Evolutionary conservation across 805 yeast genomes (phyloP).

Genomic region (Yarrowia sp.): DNA sequence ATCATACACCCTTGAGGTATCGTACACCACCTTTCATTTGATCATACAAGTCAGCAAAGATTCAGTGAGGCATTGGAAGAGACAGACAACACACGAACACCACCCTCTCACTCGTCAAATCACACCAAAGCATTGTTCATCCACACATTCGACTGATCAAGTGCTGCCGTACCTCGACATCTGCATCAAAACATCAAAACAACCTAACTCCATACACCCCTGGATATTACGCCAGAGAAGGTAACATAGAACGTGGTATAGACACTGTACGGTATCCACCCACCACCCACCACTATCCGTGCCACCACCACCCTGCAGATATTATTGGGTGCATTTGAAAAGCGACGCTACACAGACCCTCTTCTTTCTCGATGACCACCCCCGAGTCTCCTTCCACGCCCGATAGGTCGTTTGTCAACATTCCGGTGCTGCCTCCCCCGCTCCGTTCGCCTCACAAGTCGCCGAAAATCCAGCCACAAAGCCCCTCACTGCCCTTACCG

Average conservation of each 20-base stretch:
- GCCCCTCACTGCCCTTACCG: slow-evolving; percentile 1
- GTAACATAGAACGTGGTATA: too few relatives aligned
- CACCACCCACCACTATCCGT: too few relatives aligned
- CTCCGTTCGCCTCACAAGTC: neutral
- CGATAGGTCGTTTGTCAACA: slow-evolving; percentile 26
- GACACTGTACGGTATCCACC: too few relatives aligned
- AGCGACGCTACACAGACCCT: neutral
- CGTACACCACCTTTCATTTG: too few relatives aligned
- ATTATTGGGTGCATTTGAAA: neutral
- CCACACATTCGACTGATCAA: too few relatives aligned
- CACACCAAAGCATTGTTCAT: too few relatives aligned
- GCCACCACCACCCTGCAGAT: neutral
- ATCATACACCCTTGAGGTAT: too few relatives aligned
- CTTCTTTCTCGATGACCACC: neutral
- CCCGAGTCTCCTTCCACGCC: slow-evolving; percentile 18
- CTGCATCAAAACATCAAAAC: neutral
- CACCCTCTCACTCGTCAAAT: too few relatives aligned
- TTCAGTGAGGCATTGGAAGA: too few relatives aligned
- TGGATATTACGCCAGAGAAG: slow-evolving; percentile 4
- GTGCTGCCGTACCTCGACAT: too few relatives aligned
- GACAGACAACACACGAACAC: too few relatives aligned
- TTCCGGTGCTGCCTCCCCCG: slow-evolving; percentile 24
- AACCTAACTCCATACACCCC: slow-evolving; percentile 19
- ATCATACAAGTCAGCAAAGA: too few relatives aligned
- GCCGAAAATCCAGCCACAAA: neutral